Evolutionary conservation across 805 yeast genomes (phyloP).

Genomic region (Helenozyma rhizophorensis): DNA sequence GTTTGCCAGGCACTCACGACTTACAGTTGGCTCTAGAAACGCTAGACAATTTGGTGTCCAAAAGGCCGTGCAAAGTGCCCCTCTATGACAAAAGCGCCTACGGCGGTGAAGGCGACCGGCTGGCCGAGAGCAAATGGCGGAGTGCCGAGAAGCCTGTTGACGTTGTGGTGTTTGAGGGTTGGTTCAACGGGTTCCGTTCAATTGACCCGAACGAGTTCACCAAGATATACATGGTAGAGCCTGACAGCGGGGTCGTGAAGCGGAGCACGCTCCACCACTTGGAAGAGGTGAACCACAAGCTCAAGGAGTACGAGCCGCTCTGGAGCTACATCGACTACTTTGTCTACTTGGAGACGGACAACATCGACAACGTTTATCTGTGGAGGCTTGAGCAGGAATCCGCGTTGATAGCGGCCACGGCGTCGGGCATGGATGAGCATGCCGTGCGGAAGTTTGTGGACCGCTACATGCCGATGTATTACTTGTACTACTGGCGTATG

Average conservation of each 20-base stretch:
- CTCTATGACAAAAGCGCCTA: conserved; percentile 71
- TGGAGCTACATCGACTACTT: conserved; percentile 62
- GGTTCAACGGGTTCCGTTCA: conserved; percentile 78
- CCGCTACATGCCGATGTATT: conserved; percentile 84
- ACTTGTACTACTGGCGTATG: conserved; percentile 55
- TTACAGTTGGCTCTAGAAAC: conserved; percentile 38
- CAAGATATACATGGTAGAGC: conserved; percentile 16
- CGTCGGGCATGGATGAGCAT: conserved; percentile 76
- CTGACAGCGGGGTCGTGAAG: conserved; percentile 16
- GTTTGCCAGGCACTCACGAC: conserved; percentile 95
- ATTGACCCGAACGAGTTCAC: conserved; percentile 20
- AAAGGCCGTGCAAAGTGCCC: conserved; percentile 42
- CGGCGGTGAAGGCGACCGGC: conserved; percentile 78
- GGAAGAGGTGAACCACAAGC: conserved; percentile 45
- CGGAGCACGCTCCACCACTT: conserved; percentile 24
- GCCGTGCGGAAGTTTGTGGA: conserved; percentile 68
- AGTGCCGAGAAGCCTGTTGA: conserved; percentile 40
- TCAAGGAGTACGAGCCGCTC: conserved; percentile 46
- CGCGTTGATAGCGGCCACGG: conserved; percentile 46
- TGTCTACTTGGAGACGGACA: conserved; percentile 56
- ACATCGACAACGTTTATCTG: conserved; percentile 56
- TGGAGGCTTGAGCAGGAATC: conserved; percentile 85
- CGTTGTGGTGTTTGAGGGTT: conserved; percentile 81
- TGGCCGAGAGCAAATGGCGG: conserved; percentile 36
- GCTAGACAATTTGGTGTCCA: conserved; percentile 27